Evolutionary conservation across 2,329 filamentous ascomycete species (phyloP), one percentile per base, ranked within the genome.

Genomic region (Pseudogymnoascus sp.): DNA sequence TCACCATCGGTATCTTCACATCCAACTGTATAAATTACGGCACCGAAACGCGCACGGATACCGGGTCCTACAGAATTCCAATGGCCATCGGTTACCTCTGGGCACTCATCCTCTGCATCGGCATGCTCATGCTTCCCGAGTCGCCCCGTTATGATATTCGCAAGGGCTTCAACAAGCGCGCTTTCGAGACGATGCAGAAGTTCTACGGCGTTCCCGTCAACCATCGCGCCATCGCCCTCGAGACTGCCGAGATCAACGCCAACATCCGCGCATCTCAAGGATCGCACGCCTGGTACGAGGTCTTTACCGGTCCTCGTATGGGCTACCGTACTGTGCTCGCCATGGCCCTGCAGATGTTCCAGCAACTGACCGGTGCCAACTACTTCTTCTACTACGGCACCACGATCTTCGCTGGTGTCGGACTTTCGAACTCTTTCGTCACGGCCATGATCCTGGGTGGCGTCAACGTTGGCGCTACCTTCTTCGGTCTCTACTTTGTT

Each of bases 401-500:
- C 7, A 84, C 82, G 8, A 83, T 91, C 70, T 91, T 92, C 73
- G 65, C 81, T 63, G 83, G 85, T 0, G 85, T 87, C 2, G 87
- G 87, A 65, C 80, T 91, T 57, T 73, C 80, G 1, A 86, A 91
- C 73, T 83, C 84, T 16, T 88, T 86, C 69, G 77, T 84, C 64
- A 87, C 84, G 0, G 85, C 88, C 70, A 84, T 90, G 71, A 89
- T 90, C 65, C 79, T 89, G 0, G 81, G 81, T 16, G 83, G 81
- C 5, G 85, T 90, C 67, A 91, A 91, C 69, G 86, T 90, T 10
- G 80, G 77, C 66, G 83, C 82, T 72, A 89, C 87, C 14, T 84
- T 90, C 67, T 80, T 81, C 37, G 87, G 86, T 31, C 78, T 91
- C 4, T 90, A 84, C 67, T 79, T 90, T 21, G 86, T 90, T 0